Percentiles rank a stretch among this genome's conserved stretches.
Evolutionary conservation across 257 asterid species (phyloP).

Genomic region (Solanum sparsipilum): DNA sequence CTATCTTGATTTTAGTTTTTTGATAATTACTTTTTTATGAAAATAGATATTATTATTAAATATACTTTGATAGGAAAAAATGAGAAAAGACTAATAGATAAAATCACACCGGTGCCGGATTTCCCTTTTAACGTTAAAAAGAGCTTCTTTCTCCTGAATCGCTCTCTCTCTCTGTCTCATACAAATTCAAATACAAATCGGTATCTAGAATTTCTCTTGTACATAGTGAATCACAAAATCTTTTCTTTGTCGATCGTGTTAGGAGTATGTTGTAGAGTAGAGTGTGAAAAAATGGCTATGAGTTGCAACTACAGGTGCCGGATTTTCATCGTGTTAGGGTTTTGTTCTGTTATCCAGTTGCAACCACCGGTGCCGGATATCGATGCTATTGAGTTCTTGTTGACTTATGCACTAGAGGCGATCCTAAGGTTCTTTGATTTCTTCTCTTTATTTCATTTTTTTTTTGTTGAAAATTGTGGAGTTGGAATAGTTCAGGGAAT

Average conservation of each 20-base stretch:
- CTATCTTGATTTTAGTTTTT: too few relatives aligned
- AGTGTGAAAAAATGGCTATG: conserved; percentile 28
- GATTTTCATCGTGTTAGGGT: not conserved
- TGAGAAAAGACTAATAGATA: too few relatives aligned
- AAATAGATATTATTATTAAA: too few relatives aligned
- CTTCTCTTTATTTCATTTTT: not conserved
- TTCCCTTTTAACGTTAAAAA: too few relatives aligned
- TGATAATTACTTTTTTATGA: too few relatives aligned
- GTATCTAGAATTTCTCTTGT: not conserved
- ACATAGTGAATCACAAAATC: not conserved
- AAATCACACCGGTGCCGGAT: too few relatives aligned
- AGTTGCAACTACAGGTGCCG: conserved; percentile 43
- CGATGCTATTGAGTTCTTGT: not conserved
- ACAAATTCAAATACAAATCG: not conserved
- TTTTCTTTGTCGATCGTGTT: conserved; percentile 2
- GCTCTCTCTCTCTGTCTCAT: too few relatives aligned
- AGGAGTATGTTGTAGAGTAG: conserved; percentile 20
- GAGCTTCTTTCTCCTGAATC: too few relatives aligned
- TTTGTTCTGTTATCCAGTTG: too few relatives aligned
- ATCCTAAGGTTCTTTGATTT: not conserved
- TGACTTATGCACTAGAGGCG: not conserved
- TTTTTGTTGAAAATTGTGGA: not conserved
- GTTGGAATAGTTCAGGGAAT: not conserved
- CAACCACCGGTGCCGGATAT: too few relatives aligned
- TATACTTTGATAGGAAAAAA: too few relatives aligned